Base-by-base conservation (phyloP, 1,139 yeast genomes). In the Saccharomyces hybrid region DNA sequence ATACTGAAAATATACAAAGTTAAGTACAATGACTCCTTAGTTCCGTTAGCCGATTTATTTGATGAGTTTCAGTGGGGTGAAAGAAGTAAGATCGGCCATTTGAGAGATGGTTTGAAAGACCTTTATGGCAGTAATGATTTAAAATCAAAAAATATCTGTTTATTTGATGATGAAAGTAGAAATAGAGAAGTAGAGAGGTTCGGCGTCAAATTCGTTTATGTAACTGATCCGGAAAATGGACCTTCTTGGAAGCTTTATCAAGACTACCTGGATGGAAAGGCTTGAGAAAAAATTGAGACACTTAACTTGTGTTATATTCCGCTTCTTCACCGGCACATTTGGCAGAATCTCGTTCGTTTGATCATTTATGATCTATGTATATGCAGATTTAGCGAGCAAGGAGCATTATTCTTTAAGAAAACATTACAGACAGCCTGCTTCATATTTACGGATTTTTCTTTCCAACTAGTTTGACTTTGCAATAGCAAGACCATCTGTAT, bases 1-100 rank as follows among this genome's bases (percentile, higher is more conserved):
- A 62, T 82, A 54, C 67, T 82, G 51, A 65, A 73, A 5, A 64
- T 73, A 47, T 74, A 79, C 49, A 71, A 74, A 51, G 69, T 82
- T 1, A 64, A 65, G 47, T 76, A 71, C 31, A 74, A 73, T 53
- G 67, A 61, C 7, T 44, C 64, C 44, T 49, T 66, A 2, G 55
- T 63, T 3, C 56, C 66, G 25, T 55, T 68, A 50, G 56, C 56
- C 14, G 53, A 61, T 7, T 26, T 67, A 20, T 80, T 82, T 59
- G 78, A 76, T 58, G 74, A 74, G 28, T 67, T 76, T 47, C 83
- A 81, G 64, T 82, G 86, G 86, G 87, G 87, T 0, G 79, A 77
- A 52, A 81, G 83, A 5, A 72, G 82, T 14, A 82, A 83, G 60
- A 73, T 71, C 11, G 75, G 72, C 20, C 87, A 83, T 61, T 75